Conservation (phyloP, 768 basidiomycete genomes). For the Paxillus ammoniavirescens region DNA sequence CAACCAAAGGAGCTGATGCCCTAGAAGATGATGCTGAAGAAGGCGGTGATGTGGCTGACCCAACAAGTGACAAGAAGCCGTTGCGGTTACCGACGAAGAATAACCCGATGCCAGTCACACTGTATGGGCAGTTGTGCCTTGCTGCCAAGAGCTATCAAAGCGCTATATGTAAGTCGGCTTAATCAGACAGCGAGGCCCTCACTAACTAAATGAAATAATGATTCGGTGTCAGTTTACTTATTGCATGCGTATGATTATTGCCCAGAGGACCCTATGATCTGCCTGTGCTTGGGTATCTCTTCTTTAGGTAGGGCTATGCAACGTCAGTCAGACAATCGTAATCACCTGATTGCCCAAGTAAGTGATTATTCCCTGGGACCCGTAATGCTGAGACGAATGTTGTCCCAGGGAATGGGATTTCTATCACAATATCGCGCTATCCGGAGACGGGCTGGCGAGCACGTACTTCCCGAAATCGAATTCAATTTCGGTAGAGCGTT, state of each 20-base stretch:
- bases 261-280: conserved; percentile 82
- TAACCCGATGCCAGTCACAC: conserved; percentile 65
- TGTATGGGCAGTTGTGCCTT: conserved; percentile 86
- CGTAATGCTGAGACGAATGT: neutral
- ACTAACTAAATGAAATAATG: neutral
- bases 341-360: conserved; percentile 82
- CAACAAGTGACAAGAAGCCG: conserved; percentile 22
- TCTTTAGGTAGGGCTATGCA: conserved; percentile 92
- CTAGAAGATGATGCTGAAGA: conserved; percentile 38
- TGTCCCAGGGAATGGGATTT: conserved; percentile 76
- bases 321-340: conserved; percentile 90
- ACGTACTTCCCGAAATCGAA: conserved; percentile 70
- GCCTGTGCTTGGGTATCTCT: conserved; percentile 77
- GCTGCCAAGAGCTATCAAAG: conserved; percentile 86
- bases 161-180: conserved; percentile 72
- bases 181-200: neutral
- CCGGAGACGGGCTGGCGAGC: conserved; percentile 42
- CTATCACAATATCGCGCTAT: conserved; percentile 76
- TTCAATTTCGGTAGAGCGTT: conserved; percentile 92
- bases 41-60: conserved; percentile 14
- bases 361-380: neutral
- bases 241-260: conserved; percentile 86
- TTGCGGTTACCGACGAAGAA: conserved; percentile 60
- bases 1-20: conserved; percentile 13
- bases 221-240: conserved; percentile 65